Base-by-base conservation (phyloP, 352 stramenopile species). In the Phytophthora europaea region DNA sequence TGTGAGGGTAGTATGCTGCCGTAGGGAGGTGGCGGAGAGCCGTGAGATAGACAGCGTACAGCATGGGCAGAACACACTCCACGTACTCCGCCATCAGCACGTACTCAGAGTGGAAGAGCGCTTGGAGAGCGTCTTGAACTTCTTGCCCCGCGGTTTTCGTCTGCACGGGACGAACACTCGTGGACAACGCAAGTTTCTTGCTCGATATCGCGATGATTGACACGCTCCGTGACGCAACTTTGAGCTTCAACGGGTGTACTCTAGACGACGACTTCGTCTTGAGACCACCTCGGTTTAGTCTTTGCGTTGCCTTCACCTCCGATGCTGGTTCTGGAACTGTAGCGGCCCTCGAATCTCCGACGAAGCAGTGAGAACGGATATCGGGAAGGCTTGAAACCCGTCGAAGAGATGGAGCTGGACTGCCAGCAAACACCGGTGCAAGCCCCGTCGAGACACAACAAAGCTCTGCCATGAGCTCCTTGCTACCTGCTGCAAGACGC, bases 31-130 rank as follows among this genome's bases (percentile, higher is more conserved):
- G 51, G 13, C 23, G 61, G 7, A 83, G 65, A 9, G 56, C 50
- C 10, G 56, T 34, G 16, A 78, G 31, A 23, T 75, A 78, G 18
- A 69, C 15, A 3, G 59, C 28, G 38, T 78, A 80, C n/a, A 78
- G 6, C 6, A 80, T 23, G 23, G 72, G 76, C 3, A 83, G 57
- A 0, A 50, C 62, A 45, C 67, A 75, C 59, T 78, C 68, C 55
- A 83, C 60, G 45, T 78, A 80, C 45, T 78, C 72, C 2, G 26
- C 40, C 56, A 78, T 57, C 0, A 73, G 33, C 18, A 76, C 15
- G 47, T 75, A 79, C 33, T 82, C 72, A 2, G 60, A 67, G 28
- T 70, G 64, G 40, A 80, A 83, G 22, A 80, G 64, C 15, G 66
- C 52, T 40, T 65, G 48, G 7, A 73, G 65, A 1, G 40, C 62